Conservation (phyloP, 495 filamentous ascomycete genomes). For the Evansstolkia leycettana region DNA sequence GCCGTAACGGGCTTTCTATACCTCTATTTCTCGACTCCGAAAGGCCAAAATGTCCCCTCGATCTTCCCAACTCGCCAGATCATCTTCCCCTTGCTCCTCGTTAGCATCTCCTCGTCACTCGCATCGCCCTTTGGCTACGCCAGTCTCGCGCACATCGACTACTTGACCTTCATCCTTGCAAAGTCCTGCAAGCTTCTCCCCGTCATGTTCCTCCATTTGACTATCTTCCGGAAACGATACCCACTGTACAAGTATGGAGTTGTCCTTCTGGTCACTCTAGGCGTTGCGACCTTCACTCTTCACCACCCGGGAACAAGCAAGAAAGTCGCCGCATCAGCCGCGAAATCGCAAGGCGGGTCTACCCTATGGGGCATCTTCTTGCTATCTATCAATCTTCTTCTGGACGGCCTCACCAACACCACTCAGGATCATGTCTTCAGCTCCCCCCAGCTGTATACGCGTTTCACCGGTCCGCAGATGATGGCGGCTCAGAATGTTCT, state of each 20-base stretch:
- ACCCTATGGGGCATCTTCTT: constrained; percentile 69
- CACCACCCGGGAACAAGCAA: constrained; percentile 63
- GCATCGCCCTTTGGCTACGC: constrained; percentile 94
- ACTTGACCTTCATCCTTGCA: constrained; percentile 96
- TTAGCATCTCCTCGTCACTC: constrained; percentile 77
- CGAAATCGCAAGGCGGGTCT: constrained; percentile 36
- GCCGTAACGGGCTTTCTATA: constrained; percentile 70
- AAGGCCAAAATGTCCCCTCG: constrained; percentile 37
- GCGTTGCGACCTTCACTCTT: constrained; percentile 91
- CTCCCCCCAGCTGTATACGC: constrained; percentile 44
- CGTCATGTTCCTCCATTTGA: constrained; percentile 93
- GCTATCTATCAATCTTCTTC: constrained; percentile 81
- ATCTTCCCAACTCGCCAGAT: constrained; percentile 69
- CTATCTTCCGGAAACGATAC: constrained; percentile 79
- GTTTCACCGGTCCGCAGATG: constrained; percentile 90
- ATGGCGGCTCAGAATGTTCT: constrained; percentile 97
- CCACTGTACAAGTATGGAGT: constrained; percentile 96
- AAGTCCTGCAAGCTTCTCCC: constrained; percentile 96
- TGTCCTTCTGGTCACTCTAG: constrained; percentile 76
- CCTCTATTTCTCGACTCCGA: constrained; percentile 54
- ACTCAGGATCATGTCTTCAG: constrained; percentile 93
- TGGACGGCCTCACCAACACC: constrained; percentile 91
- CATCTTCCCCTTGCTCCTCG: constrained; percentile 66
- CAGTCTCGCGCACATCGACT: constrained; percentile 87
- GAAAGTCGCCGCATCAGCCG: constrained; percentile 42